Evolutionary conservation across 2,329 filamentous ascomycete genomes (phyloP).

Genomic region (Botryotinia narcissicola): DNA sequence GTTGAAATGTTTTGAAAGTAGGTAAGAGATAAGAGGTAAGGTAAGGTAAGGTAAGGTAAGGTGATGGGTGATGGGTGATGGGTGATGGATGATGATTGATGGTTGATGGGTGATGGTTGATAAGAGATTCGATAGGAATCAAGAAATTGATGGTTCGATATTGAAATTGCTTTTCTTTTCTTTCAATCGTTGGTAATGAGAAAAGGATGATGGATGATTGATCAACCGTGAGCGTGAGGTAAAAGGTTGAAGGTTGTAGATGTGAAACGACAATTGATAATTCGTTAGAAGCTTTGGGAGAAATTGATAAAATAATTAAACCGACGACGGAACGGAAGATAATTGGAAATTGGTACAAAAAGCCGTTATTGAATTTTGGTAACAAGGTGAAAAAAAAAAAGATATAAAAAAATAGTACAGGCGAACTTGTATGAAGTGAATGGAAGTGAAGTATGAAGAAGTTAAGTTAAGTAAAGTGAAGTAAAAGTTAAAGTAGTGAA

Average conservation of each 20-base stretch:
- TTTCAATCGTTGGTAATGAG: background rate
- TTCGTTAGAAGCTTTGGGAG: background rate
- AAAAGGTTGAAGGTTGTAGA: background rate
- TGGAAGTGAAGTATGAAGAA: background rate
- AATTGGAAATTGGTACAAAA: background rate
- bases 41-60: background rate
- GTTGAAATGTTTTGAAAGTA: background rate
- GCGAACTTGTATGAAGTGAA: background rate
- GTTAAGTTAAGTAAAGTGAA: background rate
- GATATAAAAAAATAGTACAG: background rate
- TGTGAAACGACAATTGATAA: slow-evolving; percentile 5
- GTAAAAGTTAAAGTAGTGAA: background rate
- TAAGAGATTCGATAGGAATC: background rate
- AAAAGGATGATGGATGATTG: background rate
- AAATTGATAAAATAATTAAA: slow-evolving; percentile 1
- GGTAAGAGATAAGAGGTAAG: background rate
- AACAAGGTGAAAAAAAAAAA: background rate
- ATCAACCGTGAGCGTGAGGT: background rate
- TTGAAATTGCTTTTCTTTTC: background rate
- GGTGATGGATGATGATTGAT: too few species aligned
- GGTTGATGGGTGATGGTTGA: background rate
- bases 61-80: too few species aligned
- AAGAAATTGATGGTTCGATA: background rate
- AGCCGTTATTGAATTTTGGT: background rate
- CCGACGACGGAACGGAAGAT: slow-evolving; percentile 15